Base-by-base conservation (phyloP, 2,329 filamentous ascomycete species). In the Zymoseptoria pseudotritici region DNA sequence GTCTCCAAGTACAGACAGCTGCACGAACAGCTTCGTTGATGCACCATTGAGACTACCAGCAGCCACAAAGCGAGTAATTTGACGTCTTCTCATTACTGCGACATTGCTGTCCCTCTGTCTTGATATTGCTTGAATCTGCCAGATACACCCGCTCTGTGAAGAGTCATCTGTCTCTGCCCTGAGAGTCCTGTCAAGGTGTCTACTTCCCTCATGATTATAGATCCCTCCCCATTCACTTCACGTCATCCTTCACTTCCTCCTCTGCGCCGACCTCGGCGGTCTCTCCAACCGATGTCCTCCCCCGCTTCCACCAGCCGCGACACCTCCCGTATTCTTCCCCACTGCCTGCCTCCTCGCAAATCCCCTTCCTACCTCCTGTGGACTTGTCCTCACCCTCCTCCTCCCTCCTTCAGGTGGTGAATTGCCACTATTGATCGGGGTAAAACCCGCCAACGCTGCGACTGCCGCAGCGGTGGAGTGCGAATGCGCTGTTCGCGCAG, bases 401-500 rank as follows among this genome's bases (percentile, higher is more conserved):
- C 36, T 11, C 6, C 36, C 36, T 42, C 36, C 36, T 42, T 42
- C 36, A 5, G 36, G 36, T 10, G 36, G 36, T 55, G 62, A 53
- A 53, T 56, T 51, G 13, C 58, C 61, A 5, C 57, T 60, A 54
- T 66, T 67, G 63, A 67, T 66, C 13, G 66, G 63, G 13, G 66
- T 67, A 24, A 67, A 67, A 51, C 62, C 62, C 36, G 61, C 58
- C 46, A 42, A 17, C 2, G 36, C 36, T 17, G 36, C 36, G 17
- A 42, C 36, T 11, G 36, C 36, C 11, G 36, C 63, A 62, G 26
- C 29, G 42, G 22, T 46, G 52, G 10, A 53, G 57, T 51, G 50
- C n/a, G 19, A 53, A 36, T 56, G 53, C 24, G 52, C n/a, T 55
- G 26, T 55, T 19, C 26, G 54, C 19, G 7, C 26, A 22, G 55